Percentiles rank a stretch among this genome's conserved stretches.
phyloP scores from a whole-genome alignment of 305 asterid species.

The Fraxinus greggii region DNA sequence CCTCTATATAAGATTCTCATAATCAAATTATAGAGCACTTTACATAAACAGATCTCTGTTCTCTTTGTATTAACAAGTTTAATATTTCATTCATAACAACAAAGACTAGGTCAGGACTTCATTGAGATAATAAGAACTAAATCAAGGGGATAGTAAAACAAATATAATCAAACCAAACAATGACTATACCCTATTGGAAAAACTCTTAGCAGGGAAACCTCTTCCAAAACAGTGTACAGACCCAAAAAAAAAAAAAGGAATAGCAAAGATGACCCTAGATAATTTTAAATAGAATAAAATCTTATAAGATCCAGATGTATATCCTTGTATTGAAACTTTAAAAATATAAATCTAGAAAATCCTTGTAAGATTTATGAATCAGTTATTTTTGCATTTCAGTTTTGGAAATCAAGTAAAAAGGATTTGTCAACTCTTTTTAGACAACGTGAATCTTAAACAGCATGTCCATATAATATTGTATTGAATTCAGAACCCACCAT shows the following conservation, averaged over 20 bases:
- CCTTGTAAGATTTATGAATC: neutral
- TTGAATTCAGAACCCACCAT: conserved; percentile 46
- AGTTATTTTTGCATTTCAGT: neutral
- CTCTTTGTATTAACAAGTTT: neutral
- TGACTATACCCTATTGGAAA: neutral
- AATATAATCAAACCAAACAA: neutral
- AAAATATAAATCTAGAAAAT: neutral
- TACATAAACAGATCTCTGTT: neutral
- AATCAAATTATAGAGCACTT: neutral
- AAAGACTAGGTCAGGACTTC: neutral
- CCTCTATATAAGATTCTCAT: neutral
- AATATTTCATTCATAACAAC: neutral
- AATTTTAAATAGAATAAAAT: neutral
- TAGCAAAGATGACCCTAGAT: neutral
- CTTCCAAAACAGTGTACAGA: neutral
- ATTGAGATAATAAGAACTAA: neutral
- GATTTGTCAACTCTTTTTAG: neutral
- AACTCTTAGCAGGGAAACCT: neutral
- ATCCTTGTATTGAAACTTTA: neutral
- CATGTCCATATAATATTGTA: neutral
- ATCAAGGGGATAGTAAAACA: neutral
- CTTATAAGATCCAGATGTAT: neutral
- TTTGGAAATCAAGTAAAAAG: neutral
- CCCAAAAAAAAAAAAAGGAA: neutral
- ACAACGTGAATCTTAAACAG: neutral